Base-by-base conservation (phyloP, 108 stramenopile genomes). In the Craspedostauros australis region DNA sequence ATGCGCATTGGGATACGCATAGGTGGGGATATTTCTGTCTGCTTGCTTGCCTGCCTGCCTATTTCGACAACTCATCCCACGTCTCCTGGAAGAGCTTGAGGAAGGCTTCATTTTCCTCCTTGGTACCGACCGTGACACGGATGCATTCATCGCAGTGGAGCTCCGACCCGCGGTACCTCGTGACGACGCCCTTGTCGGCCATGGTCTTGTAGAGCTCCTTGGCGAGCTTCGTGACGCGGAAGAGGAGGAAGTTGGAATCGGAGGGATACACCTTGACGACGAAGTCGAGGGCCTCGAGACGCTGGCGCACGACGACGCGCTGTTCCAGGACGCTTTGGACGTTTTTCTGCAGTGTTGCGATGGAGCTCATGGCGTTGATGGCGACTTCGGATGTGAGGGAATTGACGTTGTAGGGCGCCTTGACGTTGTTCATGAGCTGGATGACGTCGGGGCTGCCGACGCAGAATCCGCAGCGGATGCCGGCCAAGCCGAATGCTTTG, bases 331-430 rank as follows among this genome's bases (percentile, higher is more conserved):
- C 20, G 0, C 22, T 29, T 28, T 40, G 50, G n/a, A 95, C 70
- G 54, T 86, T 79, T 40, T 61, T 70, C 38, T 80, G 57, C 60
- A 92, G 61, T 51, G 67, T 70, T 14, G 50, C 60, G 15, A 65
- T 62, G 28, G 57, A 45, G 31, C 68, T 70, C 67, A 96, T 60
- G 15, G 91, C 91, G 62, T 87, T 81, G 20, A 75, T 55, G 8
- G 96, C 96, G 11, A 87, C 74, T 54, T 86, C 73, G 54, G 76
- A 70, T 7, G 94, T 90, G 26, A 97, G 62, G 18, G 65, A 67
- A 73, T 93, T 97, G 38, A 97, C 76, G 70, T 94, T 95, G 84
- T 97, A 97, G 18, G 96, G 96, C 25, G 94, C 94, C 74, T 97
- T 97, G 59, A 94, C 91, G 62, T 94, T 95, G 72, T 95, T 95